phyloP scores from a whole-genome alignment of 1,284 basidiomycete species.

The Ustilago tritici region DNA sequence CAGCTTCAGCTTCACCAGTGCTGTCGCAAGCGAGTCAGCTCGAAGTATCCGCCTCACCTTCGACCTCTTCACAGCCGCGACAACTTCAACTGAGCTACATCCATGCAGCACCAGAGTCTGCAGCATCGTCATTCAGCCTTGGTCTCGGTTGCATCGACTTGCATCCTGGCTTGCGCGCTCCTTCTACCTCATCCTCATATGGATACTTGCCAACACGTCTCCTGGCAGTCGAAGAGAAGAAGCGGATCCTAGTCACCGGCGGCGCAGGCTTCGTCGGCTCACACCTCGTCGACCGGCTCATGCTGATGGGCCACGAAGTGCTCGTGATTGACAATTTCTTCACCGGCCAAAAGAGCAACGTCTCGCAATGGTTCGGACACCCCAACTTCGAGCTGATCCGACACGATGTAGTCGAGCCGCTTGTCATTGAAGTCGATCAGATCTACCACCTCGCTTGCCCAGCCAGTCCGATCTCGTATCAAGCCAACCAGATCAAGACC shows the following conservation, averaged over 20 bases:
- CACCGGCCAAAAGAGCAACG: conserved; percentile 93
- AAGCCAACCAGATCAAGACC: conserved; percentile 64
- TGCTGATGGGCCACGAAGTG: conserved; percentile 97
- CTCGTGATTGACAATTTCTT: conserved; percentile 98
- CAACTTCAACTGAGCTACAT: conserved; percentile 44
- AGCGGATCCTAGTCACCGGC: conserved; percentile 92
- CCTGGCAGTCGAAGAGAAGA: conserved; percentile 80
- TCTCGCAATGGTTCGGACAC: conserved; percentile 81
- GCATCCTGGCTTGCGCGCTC: not conserved
- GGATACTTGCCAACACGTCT: conserved; percentile 88
- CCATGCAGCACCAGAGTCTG: conserved; percentile 37
- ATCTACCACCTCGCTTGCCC: conserved; percentile 65
- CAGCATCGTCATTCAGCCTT: conserved; percentile 15
- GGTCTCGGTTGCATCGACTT: conserved; percentile 16
- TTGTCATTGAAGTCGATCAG: conserved; percentile 62
- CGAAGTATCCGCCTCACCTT: not conserved
- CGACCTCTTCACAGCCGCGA: not conserved
- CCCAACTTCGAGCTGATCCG: conserved; percentile 98
- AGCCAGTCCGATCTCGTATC: conserved; percentile 60
- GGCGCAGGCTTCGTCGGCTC: conserved; percentile 96
- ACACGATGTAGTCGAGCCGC: conserved; percentile 79
- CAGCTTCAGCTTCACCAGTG: not conserved
- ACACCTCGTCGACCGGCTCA: conserved; percentile 90
- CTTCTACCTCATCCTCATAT: conserved; percentile 16
- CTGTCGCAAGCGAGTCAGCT: conserved; percentile 2